A percentile compares a stretch with the other conserved stretches of the same genome.
These are phyloP conservation scores for Protoeuglena noctilucae DNA, from an alignment of 139 green algal genomes.

Conservation along the genomic window DNA sequence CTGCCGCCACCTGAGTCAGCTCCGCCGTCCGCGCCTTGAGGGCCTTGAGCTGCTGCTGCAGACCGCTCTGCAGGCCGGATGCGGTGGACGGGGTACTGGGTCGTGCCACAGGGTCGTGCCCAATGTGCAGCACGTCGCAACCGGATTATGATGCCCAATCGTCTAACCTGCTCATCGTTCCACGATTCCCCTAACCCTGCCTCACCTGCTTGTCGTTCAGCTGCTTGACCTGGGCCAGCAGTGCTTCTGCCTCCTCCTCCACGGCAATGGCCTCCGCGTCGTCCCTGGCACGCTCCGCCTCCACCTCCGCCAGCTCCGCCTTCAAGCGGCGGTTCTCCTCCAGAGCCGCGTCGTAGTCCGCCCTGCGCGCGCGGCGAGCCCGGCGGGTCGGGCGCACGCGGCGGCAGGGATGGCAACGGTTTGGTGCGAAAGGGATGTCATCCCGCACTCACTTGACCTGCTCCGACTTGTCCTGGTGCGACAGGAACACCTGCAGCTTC, in stretches of 20 bases:
- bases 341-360: constrained; percentile 18
- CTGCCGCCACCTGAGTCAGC: constrained; percentile 20
- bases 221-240: constrained; percentile 45
- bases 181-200: background rate
- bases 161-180: too few relatives aligned
- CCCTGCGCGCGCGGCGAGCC: background rate
- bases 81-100: background rate
- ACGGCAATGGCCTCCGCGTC: constrained; percentile 22
- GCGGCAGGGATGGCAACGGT: background rate
- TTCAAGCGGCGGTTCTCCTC: constrained; percentile 11
- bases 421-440: background rate
- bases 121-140: background rate
- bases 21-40: constrained; percentile 22
- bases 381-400: background rate
- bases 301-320: constrained; percentile 15
- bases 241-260: constrained; percentile 29
- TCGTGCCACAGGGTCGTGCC: background rate
- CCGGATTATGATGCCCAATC: too few relatives aligned
- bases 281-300: constrained; percentile 8
- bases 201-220: constrained; percentile 41
- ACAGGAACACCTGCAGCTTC: constrained; percentile 54
- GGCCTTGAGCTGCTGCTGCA: constrained; percentile 26
- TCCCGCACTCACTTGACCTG: background rate
- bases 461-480: constrained; percentile 27
- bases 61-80: background rate